These are phyloP conservation scores for Avena eriantha DNA, from an alignment of 176 grass and related monocot species.

Conservation along the genomic window DNA sequence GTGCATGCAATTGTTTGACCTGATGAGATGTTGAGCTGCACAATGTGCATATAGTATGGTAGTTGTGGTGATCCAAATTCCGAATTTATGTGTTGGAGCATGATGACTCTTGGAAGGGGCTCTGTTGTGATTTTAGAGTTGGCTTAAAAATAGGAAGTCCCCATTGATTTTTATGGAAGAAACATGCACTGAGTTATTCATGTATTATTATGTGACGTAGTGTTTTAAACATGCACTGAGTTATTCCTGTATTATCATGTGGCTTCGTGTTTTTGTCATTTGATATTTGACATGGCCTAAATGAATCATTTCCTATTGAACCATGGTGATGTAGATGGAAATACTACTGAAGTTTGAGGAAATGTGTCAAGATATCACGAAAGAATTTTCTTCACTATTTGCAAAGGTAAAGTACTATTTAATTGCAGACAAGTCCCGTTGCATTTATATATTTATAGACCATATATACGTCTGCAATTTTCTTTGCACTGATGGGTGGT, in stretches of 20 bases:
- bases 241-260: slow-evolving; percentile 1
- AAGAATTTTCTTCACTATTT: slow-evolving; percentile 77
- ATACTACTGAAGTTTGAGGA: slow-evolving; percentile 97
- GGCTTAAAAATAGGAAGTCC: background rate
- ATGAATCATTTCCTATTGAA: slow-evolving; percentile 6
- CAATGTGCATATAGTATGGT: slow-evolving; percentile 12
- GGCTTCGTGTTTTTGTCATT: background rate
- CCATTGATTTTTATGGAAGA: background rate
- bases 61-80: background rate
- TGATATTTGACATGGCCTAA: slow-evolving; percentile 34
- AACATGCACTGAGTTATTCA: slow-evolving; percentile 13
- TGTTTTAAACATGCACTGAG: background rate
- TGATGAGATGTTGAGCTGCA: background rate
- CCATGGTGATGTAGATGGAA: slow-evolving; percentile 72
- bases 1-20: background rate
- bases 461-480: background rate
- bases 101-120: slow-evolving; percentile 3
- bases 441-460: background rate
- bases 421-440: background rate
- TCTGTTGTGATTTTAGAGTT: background rate
- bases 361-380: slow-evolving; percentile 83
- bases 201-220: background rate
- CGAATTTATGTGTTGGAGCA: background rate
- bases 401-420: slow-evolving; percentile 49
- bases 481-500: background rate